A percentile compares a stretch with the other conserved stretches of the same genome.
phyloP scores from a whole-genome alignment of 2,329 filamentous ascomycete genomes.

The Neoarthrinium moseri region DNA sequence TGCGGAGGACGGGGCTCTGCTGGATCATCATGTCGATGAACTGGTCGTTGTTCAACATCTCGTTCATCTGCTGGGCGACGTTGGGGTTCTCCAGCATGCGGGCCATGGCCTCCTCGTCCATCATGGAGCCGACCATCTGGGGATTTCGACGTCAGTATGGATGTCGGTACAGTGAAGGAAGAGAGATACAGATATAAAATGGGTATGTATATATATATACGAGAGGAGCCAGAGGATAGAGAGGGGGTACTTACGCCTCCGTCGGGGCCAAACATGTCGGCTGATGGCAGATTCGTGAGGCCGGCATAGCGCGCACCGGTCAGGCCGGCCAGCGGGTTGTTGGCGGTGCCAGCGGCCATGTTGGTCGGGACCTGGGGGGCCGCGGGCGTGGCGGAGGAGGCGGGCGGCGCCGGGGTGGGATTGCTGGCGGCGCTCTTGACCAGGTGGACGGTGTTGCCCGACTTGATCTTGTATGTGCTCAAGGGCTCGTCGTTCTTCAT shows the following conservation, averaged over 20 bases:
- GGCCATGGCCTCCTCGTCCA: conserved; percentile 74
- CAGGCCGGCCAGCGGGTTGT: conserved; percentile 85
- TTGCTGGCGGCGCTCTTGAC: conserved; percentile 97
- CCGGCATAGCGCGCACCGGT: conserved; percentile 94
- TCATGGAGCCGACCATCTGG: conserved; percentile 86
- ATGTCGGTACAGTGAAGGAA: neutral
- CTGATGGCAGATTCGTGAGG: conserved; percentile 82
- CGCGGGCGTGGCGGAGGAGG: conserved; percentile 39
- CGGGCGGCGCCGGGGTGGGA: conserved; percentile 41
- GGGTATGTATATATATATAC: no score
- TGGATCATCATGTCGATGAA: conserved; percentile 95
- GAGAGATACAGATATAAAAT: no score
- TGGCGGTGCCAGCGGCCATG: conserved; percentile 79
- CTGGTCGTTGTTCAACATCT: conserved; percentile 91
- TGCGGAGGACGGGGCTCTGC: conserved; percentile 78
- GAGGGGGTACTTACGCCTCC: conserved; percentile 90
- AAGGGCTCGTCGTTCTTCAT: conserved; percentile 92
- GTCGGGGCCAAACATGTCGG: conserved; percentile 88
- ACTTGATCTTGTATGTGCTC: conserved; percentile 88
- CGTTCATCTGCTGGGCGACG: conserved; percentile 84
- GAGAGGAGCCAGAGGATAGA: no score
- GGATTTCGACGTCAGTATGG: neutral
- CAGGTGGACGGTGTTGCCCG: conserved; percentile 92
- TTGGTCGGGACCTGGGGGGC: conserved; percentile 68
- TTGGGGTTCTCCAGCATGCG: conserved; percentile 87